Evolutionary conservation across 176 grass and related monocot genomes (phyloP).

Genomic region (Oryza meridionalis): DNA sequence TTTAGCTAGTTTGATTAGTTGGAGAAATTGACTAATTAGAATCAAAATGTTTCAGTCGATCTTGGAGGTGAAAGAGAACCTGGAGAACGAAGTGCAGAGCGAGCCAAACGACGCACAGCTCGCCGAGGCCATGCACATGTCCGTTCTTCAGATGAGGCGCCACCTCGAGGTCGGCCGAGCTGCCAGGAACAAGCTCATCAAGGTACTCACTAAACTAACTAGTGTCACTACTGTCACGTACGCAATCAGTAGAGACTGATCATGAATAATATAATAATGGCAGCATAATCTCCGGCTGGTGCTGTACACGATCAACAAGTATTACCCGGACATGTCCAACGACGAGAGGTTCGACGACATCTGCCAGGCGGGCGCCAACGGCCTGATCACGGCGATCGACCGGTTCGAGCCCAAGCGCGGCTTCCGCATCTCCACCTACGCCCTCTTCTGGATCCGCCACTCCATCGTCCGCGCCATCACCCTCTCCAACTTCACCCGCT

Average conservation of each 20-base stretch:
- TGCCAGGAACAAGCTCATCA: constrained; percentile 80
- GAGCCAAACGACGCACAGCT: constrained; percentile 61
- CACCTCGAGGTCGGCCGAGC: constrained; percentile 57
- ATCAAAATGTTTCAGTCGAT: constrained; percentile 34
- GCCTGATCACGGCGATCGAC: constrained; percentile 79
- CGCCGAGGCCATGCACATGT: constrained; percentile 55
- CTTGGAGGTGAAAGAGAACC: constrained; percentile 54
- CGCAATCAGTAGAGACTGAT: neutral
- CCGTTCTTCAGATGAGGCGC: constrained; percentile 49
- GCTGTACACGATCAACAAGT: constrained; percentile 83
- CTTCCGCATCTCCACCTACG: constrained; percentile 81
- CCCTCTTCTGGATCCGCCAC: constrained; percentile 91
- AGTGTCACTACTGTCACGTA: neutral
- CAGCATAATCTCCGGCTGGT: constrained; percentile 94
- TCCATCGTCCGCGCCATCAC: constrained; percentile 75
- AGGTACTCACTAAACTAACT: constrained; percentile 42
- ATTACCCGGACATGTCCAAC: constrained; percentile 65
- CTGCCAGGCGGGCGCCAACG: constrained; percentile 85
- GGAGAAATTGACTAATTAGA: neutral
- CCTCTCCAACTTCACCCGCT: constrained; percentile 80
- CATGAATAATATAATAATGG: neutral
- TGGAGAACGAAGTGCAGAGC: constrained; percentile 52
- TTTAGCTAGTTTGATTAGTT: neutral
- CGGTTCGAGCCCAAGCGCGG: constrained; percentile 84
- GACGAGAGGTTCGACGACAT: constrained; percentile 73